Base-by-base conservation (phyloP, 768 basidiomycete species). In the Rhizopogon rudus region DNA sequence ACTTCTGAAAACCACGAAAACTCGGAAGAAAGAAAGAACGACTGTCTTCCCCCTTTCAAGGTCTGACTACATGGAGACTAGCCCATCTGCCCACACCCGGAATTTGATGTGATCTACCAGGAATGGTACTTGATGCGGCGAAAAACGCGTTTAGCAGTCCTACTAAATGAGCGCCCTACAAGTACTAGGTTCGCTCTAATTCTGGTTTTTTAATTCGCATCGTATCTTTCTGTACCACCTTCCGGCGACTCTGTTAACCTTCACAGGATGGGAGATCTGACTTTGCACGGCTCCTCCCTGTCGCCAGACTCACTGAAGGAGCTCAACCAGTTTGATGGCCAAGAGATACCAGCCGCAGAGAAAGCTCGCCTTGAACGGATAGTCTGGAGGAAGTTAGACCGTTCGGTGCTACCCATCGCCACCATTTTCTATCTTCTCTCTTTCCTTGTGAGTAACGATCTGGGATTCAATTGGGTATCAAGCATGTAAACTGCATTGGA, bases 391-490 rank as follows among this genome's bases (percentile, higher is more conserved):
- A 82, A 81, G 60, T 65, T 82, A 35, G 79, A 83, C 56, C 55
- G 71, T 55, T 74, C 71, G 64, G 65, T 82, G 40, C 66, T 82
- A 25, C 80, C 81, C 2, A 61, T 81, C 14, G 75, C 78, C 7
- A 69, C 77, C 20, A 73, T 79, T 28, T 79, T 80, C 55, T 79
- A 81, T 57, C 67, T 81, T 13, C 67, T 82, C 16, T 80, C 80
- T 37, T 82, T 82, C 64, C 56, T 83, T 66, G 82, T 82, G 53
- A 58, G 81, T 48, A 20, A 55, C 39, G 10, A 16, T 8, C 14
- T 40, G 10, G 40, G 14, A 28, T 33, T 12, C 20, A 2, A 6
- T 46, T 35, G 22, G 31, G 8, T 40, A 5, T 22, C 9, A 5
- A 6, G 25, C 25, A 16, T 40, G 1, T 45, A 48, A 42, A 57